Conservation (phyloP, 768 basidiomycete genomes). For the Lactarius akahatsu region DNA sequence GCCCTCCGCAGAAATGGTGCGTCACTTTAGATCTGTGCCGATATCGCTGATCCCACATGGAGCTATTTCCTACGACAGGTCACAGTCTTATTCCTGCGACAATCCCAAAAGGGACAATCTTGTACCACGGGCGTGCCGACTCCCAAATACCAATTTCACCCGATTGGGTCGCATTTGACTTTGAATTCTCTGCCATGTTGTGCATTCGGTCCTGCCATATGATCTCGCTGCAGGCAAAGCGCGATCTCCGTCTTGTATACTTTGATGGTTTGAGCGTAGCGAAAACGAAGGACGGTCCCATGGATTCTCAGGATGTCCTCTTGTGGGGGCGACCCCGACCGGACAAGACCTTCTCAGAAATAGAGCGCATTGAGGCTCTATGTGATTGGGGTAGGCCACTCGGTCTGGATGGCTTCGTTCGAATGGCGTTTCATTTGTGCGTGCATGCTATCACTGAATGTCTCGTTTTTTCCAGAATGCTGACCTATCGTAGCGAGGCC, state of each 20-base stretch:
- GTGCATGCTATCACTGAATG: background rate
- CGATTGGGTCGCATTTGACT: conserved; percentile 29
- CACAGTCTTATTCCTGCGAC: conserved; percentile 25
- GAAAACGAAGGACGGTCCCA: conserved; percentile 33
- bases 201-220: conserved; percentile 10
- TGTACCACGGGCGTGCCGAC: conserved; percentile 26
- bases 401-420: conserved; percentile 38
- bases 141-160: conserved; percentile 10
- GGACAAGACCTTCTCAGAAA: conserved; percentile 31
- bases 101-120: conserved; percentile 24
- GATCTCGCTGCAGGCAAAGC: conserved; percentile 17
- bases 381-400: conserved; percentile 38
- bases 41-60: background rate
- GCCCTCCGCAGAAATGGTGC: conserved; percentile 32
- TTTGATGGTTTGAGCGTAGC: conserved; percentile 26
- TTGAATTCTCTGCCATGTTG: conserved; percentile 24
- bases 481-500: conserved; percentile 10
- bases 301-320: conserved; percentile 42
- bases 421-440: conserved; percentile 29
- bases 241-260: conserved; percentile 25
- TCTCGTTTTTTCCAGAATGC: background rate
- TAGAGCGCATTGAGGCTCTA: conserved; percentile 33
- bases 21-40: background rate
- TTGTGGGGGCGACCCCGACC: conserved; percentile 34
- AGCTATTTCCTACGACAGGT: background rate